Evolutionary conservation across 106 monocot genomes (phyloP).

Genomic region (Ottelia alismoides): DNA sequence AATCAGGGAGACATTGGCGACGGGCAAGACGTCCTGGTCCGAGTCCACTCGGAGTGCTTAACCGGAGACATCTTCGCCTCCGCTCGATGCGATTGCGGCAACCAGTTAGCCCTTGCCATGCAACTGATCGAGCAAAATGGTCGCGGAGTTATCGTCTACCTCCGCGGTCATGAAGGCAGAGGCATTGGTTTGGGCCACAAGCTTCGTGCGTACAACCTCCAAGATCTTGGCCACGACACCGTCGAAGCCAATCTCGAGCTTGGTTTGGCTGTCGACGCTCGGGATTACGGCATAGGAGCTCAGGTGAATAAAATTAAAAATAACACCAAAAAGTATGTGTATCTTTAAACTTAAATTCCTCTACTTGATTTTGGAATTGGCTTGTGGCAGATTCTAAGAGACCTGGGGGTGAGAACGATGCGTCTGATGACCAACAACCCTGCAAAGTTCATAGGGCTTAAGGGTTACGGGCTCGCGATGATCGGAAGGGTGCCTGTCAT

Average conservation of each 20-base stretch:
- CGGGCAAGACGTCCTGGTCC: constrained; percentile 71
- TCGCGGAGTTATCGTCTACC: constrained; percentile 82
- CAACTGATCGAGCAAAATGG: constrained; percentile 69
- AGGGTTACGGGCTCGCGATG: constrained; percentile 73
- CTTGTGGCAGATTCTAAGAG: constrained; percentile 54
- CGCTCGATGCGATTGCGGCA: constrained; percentile 82
- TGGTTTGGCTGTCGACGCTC: constrained; percentile 67
- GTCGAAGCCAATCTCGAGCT: constrained; percentile 90
- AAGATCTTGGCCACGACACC: constrained; percentile 79
- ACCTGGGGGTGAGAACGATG: constrained; percentile 85
- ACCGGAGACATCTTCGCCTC: constrained; percentile 89
- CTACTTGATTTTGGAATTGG: neutral
- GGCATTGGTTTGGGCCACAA: constrained; percentile 91
- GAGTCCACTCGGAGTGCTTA: constrained; percentile 88
- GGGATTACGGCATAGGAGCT: constrained; percentile 84
- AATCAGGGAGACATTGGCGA: constrained; percentile 79
- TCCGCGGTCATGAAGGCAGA: constrained; percentile 90
- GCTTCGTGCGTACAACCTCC: constrained; percentile 86
- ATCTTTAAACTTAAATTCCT: neutral
- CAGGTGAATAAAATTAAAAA: constrained; percentile 29
- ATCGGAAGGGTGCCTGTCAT: constrained; percentile 66
- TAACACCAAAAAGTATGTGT: neutral
- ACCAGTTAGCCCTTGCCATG: constrained; percentile 67
- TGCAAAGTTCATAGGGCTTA: constrained; percentile 67
- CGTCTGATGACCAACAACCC: constrained; percentile 89